Evolutionary conservation across 2,329 filamentous ascomycete species (phyloP).

Genomic region (Fusarium albidum): DNA sequence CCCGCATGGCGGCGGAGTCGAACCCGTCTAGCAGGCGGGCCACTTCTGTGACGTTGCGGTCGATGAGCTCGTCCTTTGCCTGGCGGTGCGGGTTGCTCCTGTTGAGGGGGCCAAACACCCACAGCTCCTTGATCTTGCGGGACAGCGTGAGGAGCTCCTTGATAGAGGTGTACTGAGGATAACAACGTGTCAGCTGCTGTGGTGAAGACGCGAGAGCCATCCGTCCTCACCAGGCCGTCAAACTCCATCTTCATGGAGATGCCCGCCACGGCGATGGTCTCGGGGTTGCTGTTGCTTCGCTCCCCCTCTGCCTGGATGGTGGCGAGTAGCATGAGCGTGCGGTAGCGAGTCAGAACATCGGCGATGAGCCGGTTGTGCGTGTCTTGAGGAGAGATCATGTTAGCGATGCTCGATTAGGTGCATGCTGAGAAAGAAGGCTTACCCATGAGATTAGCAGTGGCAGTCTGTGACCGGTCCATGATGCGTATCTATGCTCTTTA

Average conservation of each 20-base stretch:
- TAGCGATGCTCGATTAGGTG: slow-evolving; percentile 5
- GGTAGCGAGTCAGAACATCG: slow-evolving; percentile 54
- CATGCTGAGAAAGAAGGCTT: too few species aligned
- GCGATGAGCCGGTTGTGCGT: slow-evolving; percentile 55
- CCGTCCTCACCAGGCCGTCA: slow-evolving; percentile 48
- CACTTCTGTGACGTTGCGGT: slow-evolving; percentile 47
- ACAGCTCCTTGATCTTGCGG: slow-evolving; percentile 55
- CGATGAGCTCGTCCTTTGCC: slow-evolving; percentile 48
- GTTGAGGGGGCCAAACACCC: slow-evolving; percentile 54
- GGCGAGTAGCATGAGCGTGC: slow-evolving; percentile 53
- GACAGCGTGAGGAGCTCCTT: slow-evolving; percentile 55
- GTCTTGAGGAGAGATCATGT: slow-evolving; percentile 40
- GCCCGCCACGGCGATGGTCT: slow-evolving; percentile 52
- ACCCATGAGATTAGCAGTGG: slow-evolving; percentile 50
- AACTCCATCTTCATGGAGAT: slow-evolving; percentile 57
- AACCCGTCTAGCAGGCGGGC: slow-evolving; percentile 46
- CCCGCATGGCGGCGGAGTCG: slow-evolving; percentile 45
- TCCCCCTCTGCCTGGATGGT: slow-evolving; percentile 53
- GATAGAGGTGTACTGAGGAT: slow-evolving; percentile 49
- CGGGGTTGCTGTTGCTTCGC: slow-evolving; percentile 49
- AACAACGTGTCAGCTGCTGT: background rate
- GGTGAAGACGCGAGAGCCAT: background rate
- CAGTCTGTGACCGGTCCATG: slow-evolving; percentile 47
- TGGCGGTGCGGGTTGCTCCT: slow-evolving; percentile 46
- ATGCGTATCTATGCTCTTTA: background rate